These are phyloP conservation scores for Penicillium rolfsii DNA, from an alignment of 2,329 filamentous ascomycete species.

Conservation along the genomic window DNA sequence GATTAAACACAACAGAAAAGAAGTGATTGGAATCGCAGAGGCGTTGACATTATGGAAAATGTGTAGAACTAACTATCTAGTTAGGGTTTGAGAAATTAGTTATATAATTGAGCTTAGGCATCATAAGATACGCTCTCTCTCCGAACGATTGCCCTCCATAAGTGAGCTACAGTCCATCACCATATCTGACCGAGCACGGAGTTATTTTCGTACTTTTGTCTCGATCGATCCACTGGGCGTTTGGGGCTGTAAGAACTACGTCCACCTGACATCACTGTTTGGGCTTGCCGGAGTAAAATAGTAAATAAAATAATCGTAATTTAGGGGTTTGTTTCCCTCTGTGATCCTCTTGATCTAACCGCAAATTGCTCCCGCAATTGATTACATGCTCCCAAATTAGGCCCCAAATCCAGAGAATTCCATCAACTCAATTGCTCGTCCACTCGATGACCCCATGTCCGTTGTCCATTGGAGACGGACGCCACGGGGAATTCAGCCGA, in stretches of 20 bases:
- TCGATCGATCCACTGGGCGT: slow-evolving; percentile 1
- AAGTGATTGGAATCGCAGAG: background rate
- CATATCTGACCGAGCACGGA: background rate
- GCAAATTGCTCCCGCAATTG: background rate
- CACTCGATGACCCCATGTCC: slow-evolving; percentile 2
- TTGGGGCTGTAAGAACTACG: slow-evolving; percentile 1
- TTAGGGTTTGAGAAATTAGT: too few species aligned
- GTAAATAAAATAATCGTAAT: too few species aligned
- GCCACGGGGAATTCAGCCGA: background rate
- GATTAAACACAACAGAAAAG: background rate
- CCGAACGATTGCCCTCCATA: too few species aligned
- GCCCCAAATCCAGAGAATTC: background rate
- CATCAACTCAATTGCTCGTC: slow-evolving; percentile 6
- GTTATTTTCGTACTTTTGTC: background rate
- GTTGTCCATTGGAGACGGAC: slow-evolving; percentile 9
- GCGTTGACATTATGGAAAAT: background rate
- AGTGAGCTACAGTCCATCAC: background rate
- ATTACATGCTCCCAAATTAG: background rate
- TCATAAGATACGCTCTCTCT: too few species aligned
- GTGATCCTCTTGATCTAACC: too few species aligned
- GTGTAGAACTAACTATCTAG: background rate
- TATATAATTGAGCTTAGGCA: too few species aligned
- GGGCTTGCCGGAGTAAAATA: background rate
- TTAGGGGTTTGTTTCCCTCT: too few species aligned
- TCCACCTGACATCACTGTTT: slow-evolving; percentile 14